Evolutionary conservation across 805 yeast species (phyloP).

Genomic region (Kodamaea sagamina): DNA sequence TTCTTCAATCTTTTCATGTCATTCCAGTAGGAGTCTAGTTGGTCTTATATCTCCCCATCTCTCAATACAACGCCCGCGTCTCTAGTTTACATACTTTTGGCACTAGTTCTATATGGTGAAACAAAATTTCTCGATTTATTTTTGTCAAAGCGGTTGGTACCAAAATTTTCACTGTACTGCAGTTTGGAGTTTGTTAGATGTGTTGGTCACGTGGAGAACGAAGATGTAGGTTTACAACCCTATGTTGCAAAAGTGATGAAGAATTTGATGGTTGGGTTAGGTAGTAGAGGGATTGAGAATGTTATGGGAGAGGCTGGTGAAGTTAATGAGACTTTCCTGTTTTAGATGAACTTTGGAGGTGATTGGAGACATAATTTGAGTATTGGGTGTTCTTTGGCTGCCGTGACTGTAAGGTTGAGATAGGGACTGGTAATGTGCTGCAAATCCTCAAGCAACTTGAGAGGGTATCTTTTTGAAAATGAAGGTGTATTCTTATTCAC

Average conservation of each 20-base stretch:
- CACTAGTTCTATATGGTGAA: constrained; percentile 9
- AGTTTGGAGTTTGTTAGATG: neutral
- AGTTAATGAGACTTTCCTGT: no score
- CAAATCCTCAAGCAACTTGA: no score
- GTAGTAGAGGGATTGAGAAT: no score
- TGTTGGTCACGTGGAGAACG: constrained; percentile 8
- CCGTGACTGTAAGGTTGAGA: no score
- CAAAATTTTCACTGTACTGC: constrained; percentile 12
- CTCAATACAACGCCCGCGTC: neutral
- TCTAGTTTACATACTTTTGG: constrained; percentile 11
- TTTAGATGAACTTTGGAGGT: no score
- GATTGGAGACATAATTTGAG: no score
- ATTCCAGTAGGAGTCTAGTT: neutral
- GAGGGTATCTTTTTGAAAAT: no score
- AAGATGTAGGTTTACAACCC: constrained; percentile 10
- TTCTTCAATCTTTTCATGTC: neutral
- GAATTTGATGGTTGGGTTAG: no score
- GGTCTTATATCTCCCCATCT: neutral
- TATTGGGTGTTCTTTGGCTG: no score
- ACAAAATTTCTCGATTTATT: constrained; percentile 7
- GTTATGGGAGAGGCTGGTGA: no score
- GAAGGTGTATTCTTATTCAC: no score
- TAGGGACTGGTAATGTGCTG: no score
- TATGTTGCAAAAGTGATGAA: constrained; percentile 10
- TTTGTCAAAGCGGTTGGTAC: constrained; percentile 9